These are phyloP conservation scores for Suillus fuscotomentosus DNA, from an alignment of 768 basidiomycete species.

Conservation along the genomic window DNA sequence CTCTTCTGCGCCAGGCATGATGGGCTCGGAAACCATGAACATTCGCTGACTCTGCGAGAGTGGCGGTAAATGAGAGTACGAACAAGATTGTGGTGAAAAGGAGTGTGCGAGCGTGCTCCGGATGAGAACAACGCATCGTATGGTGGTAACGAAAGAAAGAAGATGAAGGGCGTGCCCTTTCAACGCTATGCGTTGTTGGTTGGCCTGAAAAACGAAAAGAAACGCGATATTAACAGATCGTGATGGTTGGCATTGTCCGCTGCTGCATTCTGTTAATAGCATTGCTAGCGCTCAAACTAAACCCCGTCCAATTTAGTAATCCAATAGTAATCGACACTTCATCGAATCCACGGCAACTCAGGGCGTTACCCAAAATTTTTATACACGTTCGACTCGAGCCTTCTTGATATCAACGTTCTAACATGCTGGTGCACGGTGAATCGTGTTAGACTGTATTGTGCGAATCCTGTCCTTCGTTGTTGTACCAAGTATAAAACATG, in stretches of 20 bases:
- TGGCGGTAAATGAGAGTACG: slow-evolving; percentile 8
- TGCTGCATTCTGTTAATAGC: neutral
- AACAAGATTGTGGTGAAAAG: slow-evolving; percentile 12
- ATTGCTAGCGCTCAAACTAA: neutral
- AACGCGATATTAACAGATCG: neutral
- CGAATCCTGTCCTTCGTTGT: too few relatives aligned
- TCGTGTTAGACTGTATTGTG: too few relatives aligned
- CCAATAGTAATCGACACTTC: neutral
- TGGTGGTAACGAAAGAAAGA: neutral
- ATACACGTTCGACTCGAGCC: too few relatives aligned
- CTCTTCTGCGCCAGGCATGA: slow-evolving; percentile 9
- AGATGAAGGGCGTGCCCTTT: neutral
- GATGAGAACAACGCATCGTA: slow-evolving; percentile 2
- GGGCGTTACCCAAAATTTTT: too few relatives aligned
- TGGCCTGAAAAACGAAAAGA: neutral
- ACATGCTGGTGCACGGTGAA: too few relatives aligned
- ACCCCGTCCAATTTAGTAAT: neutral
- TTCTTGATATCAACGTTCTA: too few relatives aligned
- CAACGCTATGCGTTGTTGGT: neutral
- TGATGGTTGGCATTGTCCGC: neutral
- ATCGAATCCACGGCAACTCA: too few relatives aligned
- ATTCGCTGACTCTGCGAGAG: neutral
- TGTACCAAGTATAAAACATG: too few relatives aligned
- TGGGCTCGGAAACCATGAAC: neutral
- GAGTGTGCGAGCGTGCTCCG: slow-evolving; percentile 8